A percentile compares a stretch with the other conserved stretches of the same genome.
phyloP scores from a whole-genome alignment of 129 eudicot species.

The Logfia minima region DNA sequence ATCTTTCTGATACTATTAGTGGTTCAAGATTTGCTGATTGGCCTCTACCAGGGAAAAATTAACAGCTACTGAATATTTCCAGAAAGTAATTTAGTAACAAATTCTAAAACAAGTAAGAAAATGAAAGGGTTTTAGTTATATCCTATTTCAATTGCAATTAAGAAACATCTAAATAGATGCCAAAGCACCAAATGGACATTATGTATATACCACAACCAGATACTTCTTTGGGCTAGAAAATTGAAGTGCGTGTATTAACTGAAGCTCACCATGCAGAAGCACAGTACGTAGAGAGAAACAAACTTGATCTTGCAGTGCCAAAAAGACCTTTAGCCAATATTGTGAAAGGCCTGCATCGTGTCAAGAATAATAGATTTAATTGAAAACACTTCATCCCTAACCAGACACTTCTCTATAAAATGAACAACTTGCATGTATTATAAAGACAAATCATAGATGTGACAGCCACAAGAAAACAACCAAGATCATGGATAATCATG shows the following conservation, averaged over 20 bases:
- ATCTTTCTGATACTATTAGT: background rate
- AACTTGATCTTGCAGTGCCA: conserved; percentile 97
- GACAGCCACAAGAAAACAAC: conserved; percentile 7
- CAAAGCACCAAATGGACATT: conserved; percentile 3
- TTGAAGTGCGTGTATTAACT: conserved; percentile 1
- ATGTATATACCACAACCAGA: background rate
- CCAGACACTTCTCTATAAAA: background rate
- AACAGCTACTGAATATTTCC: background rate
- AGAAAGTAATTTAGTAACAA: background rate
- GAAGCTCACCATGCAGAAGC: conserved; percentile 91
- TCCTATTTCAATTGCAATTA: conserved; percentile 3
- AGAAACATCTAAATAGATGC: conserved; percentile 1
- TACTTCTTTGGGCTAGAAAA: conserved; percentile 1
- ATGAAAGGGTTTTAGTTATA: background rate
- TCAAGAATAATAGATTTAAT: conserved; percentile 11
- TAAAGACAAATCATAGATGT: background rate
- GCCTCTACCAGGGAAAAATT: background rate
- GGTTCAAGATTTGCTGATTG: background rate
- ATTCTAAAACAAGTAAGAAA: background rate
- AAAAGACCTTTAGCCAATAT: conserved; percentile 84
- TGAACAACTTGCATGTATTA: background rate
- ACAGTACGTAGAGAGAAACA: conserved; percentile 84
- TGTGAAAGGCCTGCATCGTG: conserved; percentile 68
- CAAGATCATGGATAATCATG: conserved; percentile 12
- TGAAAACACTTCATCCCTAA: background rate